phyloP scores from a whole-genome alignment of 2,329 filamentous ascomycete species.

The Anisogramma anomala region DNA sequence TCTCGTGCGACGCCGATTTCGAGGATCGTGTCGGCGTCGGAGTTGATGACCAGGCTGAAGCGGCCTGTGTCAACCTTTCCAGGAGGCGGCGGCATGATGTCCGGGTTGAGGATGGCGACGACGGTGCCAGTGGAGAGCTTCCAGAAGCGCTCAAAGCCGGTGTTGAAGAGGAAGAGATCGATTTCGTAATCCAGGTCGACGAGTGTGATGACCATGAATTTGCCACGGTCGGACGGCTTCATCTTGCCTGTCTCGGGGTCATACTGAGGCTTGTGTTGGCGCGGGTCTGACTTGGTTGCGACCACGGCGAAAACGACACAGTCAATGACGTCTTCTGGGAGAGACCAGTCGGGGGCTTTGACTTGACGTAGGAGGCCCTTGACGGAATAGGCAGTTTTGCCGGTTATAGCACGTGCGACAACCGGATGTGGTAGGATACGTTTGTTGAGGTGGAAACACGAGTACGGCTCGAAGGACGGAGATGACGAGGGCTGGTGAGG shows the following conservation, averaged over 20 bases:
- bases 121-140: conserved; percentile 87
- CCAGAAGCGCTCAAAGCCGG: conserved; percentile 86
- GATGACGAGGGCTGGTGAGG: conserved; percentile 18
- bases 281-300: conserved; percentile 76
- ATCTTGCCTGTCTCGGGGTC: conserved; percentile 34
- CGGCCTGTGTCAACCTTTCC: conserved; percentile 65
- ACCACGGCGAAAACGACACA: conserved; percentile 83
- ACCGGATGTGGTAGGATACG: conserved; percentile 73
- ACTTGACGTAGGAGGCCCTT: conserved; percentile 72
- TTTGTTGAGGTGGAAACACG: conserved; percentile 69
- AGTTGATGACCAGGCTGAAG: conserved; percentile 77
- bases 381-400: conserved; percentile 66
- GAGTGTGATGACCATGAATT: conserved; percentile 86
- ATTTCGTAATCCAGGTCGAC: conserved; percentile 85
- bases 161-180: conserved; percentile 84
- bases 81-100: conserved; percentile 74
- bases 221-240: conserved; percentile 50
- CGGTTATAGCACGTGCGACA: conserved; percentile 64
- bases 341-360: conserved; percentile 69
- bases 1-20: conserved; percentile 80
- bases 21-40: conserved; percentile 76
- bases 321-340: conserved; percentile 75
- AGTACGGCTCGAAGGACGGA: conserved; percentile 74
- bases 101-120: conserved; percentile 83
- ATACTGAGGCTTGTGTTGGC: conserved; percentile 38